These are phyloP conservation scores for Cerrena zonata DNA, from an alignment of 1,284 basidiomycete genomes.

Conservation along the genomic window DNA sequence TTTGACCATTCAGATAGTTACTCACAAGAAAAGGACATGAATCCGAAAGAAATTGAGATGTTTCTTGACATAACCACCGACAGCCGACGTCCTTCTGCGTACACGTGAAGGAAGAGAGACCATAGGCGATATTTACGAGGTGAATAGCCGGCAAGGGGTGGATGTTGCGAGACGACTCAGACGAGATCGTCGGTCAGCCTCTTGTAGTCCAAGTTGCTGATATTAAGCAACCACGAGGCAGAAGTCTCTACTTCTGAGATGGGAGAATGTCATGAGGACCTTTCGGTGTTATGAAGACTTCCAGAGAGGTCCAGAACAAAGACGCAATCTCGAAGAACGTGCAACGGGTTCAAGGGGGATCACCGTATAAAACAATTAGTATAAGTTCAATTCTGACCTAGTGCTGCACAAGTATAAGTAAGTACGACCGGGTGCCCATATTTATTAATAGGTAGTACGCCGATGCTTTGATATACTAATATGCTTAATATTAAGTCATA, in stretches of 20 bases:
- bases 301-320: not conserved
- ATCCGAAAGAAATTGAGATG: constrained; percentile 70
- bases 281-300: not conserved
- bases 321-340: not conserved
- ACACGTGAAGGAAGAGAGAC: not conserved
- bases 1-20: constrained; percentile 4
- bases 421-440: no score
- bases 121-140: not conserved
- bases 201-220: not conserved
- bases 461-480: no score
- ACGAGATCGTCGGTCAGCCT: not conserved
- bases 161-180: not conserved
- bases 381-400: no score
- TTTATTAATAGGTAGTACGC: no score
- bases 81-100: not conserved
- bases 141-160: not conserved
- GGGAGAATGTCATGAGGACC: not conserved
- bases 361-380: no score
- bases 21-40: constrained; percentile 53
- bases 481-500: no score
- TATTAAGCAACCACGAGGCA: not conserved
- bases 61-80: constrained; percentile 24
- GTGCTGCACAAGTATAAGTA: no score
- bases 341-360: no score
- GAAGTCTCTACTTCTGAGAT: not conserved